These are phyloP conservation scores for Capronia americana DNA, from an alignment of 2,329 filamentous ascomycete species.

Conservation along the genomic window DNA sequence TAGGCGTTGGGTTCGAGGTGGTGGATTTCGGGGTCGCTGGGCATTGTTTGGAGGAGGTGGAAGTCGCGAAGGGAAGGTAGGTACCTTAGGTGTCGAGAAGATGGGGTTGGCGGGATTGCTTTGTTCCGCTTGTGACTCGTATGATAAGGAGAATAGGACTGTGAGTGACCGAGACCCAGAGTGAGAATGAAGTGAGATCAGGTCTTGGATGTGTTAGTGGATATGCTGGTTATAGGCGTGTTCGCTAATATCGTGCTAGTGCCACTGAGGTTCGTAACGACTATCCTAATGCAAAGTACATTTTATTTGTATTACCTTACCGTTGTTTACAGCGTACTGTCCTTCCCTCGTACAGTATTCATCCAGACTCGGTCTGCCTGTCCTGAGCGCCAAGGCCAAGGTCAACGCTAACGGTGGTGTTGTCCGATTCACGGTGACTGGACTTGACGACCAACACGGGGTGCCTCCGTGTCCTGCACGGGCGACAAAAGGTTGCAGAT, in stretches of 20 bases:
- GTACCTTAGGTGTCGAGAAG: background rate
- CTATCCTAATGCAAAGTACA: no score
- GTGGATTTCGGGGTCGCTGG: constrained; percentile 34
- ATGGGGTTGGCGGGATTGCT: background rate
- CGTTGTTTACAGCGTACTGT: no score
- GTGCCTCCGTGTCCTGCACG: background rate
- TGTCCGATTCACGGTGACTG: background rate
- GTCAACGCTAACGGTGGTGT: background rate
- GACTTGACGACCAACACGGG: background rate
- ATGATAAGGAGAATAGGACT: background rate
- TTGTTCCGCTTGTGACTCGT: background rate
- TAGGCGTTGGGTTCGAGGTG: constrained; percentile 39
- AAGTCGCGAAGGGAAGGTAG: background rate
- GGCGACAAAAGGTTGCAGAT: background rate
- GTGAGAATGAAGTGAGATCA: background rate
- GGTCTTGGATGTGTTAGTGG: background rate
- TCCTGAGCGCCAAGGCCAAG: background rate
- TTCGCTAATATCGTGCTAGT: background rate
- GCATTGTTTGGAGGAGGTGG: background rate
- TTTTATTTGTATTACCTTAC: no score
- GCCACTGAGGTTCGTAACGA: no score
- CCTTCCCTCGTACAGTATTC: background rate
- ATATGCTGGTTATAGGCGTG: no score
- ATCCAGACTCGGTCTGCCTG: background rate
- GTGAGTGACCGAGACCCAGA: background rate